Evolutionary conservation across 805 yeast genomes (phyloP), one percentile per base, ranked within the genome.

Genomic region (Candida silvatica): DNA sequence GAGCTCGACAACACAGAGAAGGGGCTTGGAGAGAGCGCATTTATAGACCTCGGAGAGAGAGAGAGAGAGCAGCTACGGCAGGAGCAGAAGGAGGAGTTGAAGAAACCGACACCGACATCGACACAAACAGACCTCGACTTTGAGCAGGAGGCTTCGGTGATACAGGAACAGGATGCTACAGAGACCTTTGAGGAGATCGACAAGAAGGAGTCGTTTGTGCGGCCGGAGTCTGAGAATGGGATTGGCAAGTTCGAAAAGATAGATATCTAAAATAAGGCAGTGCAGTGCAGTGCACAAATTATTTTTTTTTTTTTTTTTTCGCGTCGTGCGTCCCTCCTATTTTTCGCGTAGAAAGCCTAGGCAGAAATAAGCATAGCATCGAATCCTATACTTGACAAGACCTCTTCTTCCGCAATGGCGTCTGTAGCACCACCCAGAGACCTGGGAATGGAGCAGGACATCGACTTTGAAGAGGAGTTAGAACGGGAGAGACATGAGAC

Each of bases 21-120:
- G n/a, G 45, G 41, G 3, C 30, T 46, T 30, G 56, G 47, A 5
- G 52, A 47, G 14, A 48, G 50, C 32, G 77, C 64, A 27, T 68
- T 69, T 48, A 61, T 68, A 14, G 76, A 70, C 52, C 52, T 69
- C 34, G 71, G 69, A 3, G 56, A 22, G 6, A 40, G 37, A 8
- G 37, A 35, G 12, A 38, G 34, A 14, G 32, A 39, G 22, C 35
- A 12, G 27, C 29, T n/a, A 37, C 35, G 4, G 42, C 34, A 16
- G 12, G 31, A 7, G 39, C 33, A 23, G 23, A 29, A n/a, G 25
- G 17, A 5, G 36, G 39, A 9, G 35, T 27, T 5, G 31, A 30
- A 3, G 37, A 37, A 8, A 15, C 29, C 3, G 24, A 34, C 20
- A 18, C 17, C n/a, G n/a, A n/a, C n/a, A n/a, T n/a, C 29, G n/a